Evolutionary conservation across 1,284 basidiomycete genomes (phyloP).

Genomic region (Moesziomyces aphidis): DNA sequence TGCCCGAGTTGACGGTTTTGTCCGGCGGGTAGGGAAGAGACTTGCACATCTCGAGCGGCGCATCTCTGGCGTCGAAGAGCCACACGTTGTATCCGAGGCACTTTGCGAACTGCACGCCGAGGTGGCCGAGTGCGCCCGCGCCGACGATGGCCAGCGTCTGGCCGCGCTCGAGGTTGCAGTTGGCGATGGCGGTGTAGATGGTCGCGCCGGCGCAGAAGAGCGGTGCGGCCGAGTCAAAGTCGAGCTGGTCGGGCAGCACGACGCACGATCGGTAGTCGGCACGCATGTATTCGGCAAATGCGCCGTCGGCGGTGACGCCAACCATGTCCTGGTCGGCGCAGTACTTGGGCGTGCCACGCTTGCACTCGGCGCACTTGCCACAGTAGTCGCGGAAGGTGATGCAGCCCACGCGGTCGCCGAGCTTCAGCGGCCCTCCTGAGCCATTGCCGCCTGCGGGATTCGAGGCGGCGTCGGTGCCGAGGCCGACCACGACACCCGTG

Average conservation of each 20-base stretch:
- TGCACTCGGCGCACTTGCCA: conserved; percentile 47
- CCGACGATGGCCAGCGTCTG: conserved; percentile 69
- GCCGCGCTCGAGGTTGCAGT: conserved; percentile 40
- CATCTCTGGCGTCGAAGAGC: conserved; percentile 54
- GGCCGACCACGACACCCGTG: conserved; percentile 45
- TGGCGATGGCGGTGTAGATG: conserved; percentile 67
- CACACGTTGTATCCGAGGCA: conserved; percentile 67
- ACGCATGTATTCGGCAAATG: conserved; percentile 55
- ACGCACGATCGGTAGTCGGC: conserved; percentile 51
- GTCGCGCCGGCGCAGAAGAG: conserved; percentile 70
- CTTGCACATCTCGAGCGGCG: conserved; percentile 27
- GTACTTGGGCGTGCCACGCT: conserved; percentile 39
- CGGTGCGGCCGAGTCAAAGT: conserved; percentile 64
- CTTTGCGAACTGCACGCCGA: conserved; percentile 65
- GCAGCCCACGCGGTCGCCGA: conserved; percentile 57
- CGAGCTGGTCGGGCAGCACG: conserved; percentile 51
- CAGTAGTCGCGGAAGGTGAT: conserved; percentile 55
- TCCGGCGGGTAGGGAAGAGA: conserved; percentile 42
- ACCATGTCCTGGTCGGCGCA: conserved; percentile 47
- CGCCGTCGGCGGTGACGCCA: conserved; percentile 50
- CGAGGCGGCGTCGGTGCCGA: conserved; percentile 12
- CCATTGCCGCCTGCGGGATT: conserved; percentile 16
- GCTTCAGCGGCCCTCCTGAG: conserved; percentile 26
- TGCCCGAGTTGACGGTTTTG: conserved; percentile 32
- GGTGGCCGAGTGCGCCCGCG: conserved; percentile 68